Evolutionary conservation across 2,329 filamentous ascomycete genomes (phyloP).

Genomic region (Fusarium sacchari): DNA sequence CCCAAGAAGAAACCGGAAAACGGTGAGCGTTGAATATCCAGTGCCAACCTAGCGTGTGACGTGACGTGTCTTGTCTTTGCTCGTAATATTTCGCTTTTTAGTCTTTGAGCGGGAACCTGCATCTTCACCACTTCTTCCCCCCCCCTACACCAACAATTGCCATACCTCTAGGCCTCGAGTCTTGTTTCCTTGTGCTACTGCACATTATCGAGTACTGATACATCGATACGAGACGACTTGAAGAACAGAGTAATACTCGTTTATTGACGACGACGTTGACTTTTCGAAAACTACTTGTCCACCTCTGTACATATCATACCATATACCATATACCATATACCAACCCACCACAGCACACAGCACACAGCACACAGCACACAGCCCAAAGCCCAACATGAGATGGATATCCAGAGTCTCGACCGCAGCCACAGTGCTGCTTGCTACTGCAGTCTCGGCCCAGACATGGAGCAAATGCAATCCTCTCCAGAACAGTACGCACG

Average conservation of each 20-base stretch:
- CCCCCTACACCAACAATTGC: neutral
- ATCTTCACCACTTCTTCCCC: neutral
- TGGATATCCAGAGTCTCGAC: slow-evolving; percentile 27
- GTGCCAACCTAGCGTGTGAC: slow-evolving; percentile 7
- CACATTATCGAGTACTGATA: neutral
- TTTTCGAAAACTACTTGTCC: neutral
- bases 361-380: no score
- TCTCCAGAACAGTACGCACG: slow-evolving; percentile 47
- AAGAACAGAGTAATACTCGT: neutral
- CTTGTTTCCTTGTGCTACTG: neutral
- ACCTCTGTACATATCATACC: slow-evolving; percentile 15
- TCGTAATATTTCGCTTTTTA: slow-evolving; percentile 9
- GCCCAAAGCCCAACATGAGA: slow-evolving; percentile 40
- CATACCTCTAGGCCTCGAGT: neutral
- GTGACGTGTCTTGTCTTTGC: slow-evolving; percentile 14
- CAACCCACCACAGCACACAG: slow-evolving; percentile 1
- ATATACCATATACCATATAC: neutral
- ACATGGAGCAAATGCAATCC: slow-evolving; percentile 56
- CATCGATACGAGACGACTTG: slow-evolving; percentile 1
- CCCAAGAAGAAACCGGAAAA: slow-evolving; percentile 18
- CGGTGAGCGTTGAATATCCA: slow-evolving; percentile 5
- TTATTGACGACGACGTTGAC: neutral
- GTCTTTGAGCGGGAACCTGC: slow-evolving; percentile 10
- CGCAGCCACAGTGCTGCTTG: slow-evolving; percentile 40
- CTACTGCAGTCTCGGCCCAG: slow-evolving; percentile 47